Evolutionary conservation across 768 basidiomycete genomes (phyloP).

Genomic region (Inosperma sp.): DNA sequence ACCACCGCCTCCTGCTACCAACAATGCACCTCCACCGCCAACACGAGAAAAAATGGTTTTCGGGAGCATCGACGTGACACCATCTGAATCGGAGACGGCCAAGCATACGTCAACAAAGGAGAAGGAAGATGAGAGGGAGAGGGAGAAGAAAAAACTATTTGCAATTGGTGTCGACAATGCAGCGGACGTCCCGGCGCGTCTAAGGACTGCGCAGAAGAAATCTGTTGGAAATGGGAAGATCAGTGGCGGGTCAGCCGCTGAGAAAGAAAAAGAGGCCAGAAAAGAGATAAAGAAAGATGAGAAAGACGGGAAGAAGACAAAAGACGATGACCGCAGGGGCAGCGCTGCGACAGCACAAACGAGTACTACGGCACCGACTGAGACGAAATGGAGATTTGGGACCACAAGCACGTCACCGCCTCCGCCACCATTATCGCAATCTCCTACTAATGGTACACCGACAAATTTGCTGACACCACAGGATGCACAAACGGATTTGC

Average conservation of each 20-base stretch:
- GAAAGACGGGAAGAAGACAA: conserved; percentile 2
- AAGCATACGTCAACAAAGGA: not conserved
- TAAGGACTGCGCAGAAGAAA: not conserved
- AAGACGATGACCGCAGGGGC: not conserved
- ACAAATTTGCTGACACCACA: not conserved
- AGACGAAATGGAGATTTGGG: conserved; percentile 21
- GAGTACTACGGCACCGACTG: not conserved
- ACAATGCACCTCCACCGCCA: not conserved
- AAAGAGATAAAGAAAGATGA: conserved; percentile 5
- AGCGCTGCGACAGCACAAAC: not conserved
- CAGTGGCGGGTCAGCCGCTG: not conserved
- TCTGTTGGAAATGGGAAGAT: not conserved
- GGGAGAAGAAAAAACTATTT: conserved; percentile 6
- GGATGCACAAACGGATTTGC: not conserved
- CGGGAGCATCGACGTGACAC: conserved; percentile 39
- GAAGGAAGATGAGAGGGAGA: conserved; percentile 1
- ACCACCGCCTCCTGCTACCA: not conserved
- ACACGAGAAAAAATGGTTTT: conserved; percentile 39
- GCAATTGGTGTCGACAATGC: conserved; percentile 11
- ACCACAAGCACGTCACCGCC: conserved; percentile 11
- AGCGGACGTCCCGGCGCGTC: not conserved
- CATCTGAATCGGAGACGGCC: not conserved
- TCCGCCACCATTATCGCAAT: not conserved
- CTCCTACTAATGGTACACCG: not conserved
- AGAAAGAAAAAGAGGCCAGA: conserved; percentile 2